Percentiles rank a stretch among this genome's conserved stretches.
phyloP scores from a whole-genome alignment of 129 eudicot species.

The Silybum marianum region DNA sequence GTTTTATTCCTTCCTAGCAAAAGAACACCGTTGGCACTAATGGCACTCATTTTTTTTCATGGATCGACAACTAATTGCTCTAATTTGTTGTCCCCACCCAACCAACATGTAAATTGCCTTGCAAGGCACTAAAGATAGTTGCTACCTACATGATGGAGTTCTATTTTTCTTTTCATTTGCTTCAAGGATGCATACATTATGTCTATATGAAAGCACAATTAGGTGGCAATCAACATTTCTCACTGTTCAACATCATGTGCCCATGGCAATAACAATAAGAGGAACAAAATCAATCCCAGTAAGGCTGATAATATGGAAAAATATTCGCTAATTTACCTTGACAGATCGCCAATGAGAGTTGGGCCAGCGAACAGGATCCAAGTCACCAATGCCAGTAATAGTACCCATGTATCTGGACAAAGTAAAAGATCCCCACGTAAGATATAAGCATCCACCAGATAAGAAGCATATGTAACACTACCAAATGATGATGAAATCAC shows the following conservation, averaged over 20 bases:
- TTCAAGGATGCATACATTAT: constrained; percentile 3
- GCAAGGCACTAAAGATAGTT: neutral
- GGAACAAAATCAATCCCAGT: neutral
- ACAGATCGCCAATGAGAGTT: constrained; percentile 99
- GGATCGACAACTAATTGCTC: neutral
- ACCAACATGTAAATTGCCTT: neutral
- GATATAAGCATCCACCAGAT: constrained; percentile 18
- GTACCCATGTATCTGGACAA: constrained; percentile 94
- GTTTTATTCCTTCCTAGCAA: neutral
- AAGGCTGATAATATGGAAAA: neutral
- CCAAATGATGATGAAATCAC: neutral
- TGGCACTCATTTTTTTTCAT: neutral
- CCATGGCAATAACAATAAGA: constrained; percentile 7
- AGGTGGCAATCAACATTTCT: neutral
- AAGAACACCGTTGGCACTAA: neutral
- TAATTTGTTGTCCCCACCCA: neutral
- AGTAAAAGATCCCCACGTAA: constrained; percentile 18
- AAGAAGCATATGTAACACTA: neutral
- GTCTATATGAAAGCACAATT: neutral
- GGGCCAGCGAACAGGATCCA: constrained; percentile 95
- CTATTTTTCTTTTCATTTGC: neutral
- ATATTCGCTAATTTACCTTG: constrained; percentile 50
- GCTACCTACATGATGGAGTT: neutral
- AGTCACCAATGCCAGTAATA: constrained; percentile 87
- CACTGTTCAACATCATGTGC: neutral